Evolutionary conservation across 2,329 filamentous ascomycete species (phyloP).

Genomic region (Phyllosticta paracitricarpa): DNA sequence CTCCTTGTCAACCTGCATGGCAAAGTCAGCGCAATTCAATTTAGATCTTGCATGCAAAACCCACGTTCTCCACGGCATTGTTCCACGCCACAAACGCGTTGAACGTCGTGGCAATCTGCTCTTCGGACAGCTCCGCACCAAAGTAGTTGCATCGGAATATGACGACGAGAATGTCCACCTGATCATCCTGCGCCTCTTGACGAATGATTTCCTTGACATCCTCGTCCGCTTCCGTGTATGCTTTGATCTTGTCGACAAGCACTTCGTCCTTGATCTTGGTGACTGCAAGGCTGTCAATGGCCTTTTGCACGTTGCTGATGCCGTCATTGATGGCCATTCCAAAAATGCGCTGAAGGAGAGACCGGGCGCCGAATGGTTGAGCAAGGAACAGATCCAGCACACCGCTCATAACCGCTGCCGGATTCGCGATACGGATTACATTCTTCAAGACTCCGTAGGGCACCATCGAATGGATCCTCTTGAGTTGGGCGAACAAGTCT

Average conservation of each 20-base stretch:
- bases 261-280: constrained; percentile 71
- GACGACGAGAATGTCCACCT: constrained; percentile 75
- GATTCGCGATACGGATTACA: constrained; percentile 91
- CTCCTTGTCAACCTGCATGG: constrained; percentile 59
- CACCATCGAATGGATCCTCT: constrained; percentile 87
- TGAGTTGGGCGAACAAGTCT: constrained; percentile 87
- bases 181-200: constrained; percentile 59
- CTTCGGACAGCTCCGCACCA: constrained; percentile 56
- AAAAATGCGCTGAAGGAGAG: constrained; percentile 89
- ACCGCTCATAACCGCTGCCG: constrained; percentile 92
- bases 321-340: constrained; percentile 84
- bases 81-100: constrained; percentile 97
- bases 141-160: constrained; percentile 73
- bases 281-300: constrained; percentile 63
- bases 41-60: constrained; percentile 21
- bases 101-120: constrained; percentile 76
- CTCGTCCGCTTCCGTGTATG: constrained; percentile 68
- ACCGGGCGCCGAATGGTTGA: constrained; percentile 84
- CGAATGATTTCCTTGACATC: constrained; percentile 64
- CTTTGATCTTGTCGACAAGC: constrained; percentile 70
- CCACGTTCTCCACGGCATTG: constrained; percentile 73
- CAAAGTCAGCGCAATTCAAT: constrained; percentile 49
- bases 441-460: constrained; percentile 93
- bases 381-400: constrained; percentile 92
- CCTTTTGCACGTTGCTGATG: constrained; percentile 74